phyloP scores from a whole-genome alignment of 1,284 basidiomycete genomes.

The Cryptococcus wingfieldii region DNA sequence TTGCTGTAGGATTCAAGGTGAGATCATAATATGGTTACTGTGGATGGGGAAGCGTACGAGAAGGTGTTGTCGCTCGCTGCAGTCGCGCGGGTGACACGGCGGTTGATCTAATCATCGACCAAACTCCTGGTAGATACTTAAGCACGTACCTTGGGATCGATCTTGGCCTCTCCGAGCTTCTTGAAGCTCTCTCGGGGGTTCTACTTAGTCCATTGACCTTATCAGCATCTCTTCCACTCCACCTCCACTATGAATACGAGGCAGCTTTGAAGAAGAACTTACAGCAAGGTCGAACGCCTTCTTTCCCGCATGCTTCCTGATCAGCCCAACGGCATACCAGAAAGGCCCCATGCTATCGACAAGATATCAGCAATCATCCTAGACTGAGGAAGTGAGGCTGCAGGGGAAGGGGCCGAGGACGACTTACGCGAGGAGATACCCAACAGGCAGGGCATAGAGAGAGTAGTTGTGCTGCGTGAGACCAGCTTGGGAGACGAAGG shows the following conservation, averaged over 20 bases:
- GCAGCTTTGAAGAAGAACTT: no score
- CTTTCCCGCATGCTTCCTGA: no score
- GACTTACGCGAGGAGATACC: conserved; percentile 19
- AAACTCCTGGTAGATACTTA: no score
- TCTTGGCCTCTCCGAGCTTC: conserved; percentile 7
- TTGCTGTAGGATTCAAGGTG: conserved; percentile 5
- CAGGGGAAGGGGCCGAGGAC: neutral
- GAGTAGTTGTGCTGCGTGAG: conserved; percentile 17
- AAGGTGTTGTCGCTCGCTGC: conserved; percentile 27
- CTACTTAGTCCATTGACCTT: neutral
- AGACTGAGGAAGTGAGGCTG: no score
- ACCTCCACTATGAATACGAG: no score
- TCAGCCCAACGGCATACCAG: conserved; percentile 16
- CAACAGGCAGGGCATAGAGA: conserved; percentile 25
- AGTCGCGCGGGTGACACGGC: conserved; percentile 20
- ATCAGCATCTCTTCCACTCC: no score
- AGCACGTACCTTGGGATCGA: conserved; percentile 2
- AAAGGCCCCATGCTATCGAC: conserved; percentile 16
- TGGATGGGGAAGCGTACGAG: no score
- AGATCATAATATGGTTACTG: no score
- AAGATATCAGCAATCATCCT: neutral
- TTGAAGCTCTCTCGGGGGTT: conserved; percentile 19
- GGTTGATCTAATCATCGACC: conserved; percentile 4
- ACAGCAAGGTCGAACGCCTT: no score
- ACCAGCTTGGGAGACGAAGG: no score